A percentile compares a stretch with the other conserved stretches of the same genome.
Evolutionary conservation across 495 filamentous ascomycete species (phyloP).

Genomic region (Astrothelium subdiscretum): DNA sequence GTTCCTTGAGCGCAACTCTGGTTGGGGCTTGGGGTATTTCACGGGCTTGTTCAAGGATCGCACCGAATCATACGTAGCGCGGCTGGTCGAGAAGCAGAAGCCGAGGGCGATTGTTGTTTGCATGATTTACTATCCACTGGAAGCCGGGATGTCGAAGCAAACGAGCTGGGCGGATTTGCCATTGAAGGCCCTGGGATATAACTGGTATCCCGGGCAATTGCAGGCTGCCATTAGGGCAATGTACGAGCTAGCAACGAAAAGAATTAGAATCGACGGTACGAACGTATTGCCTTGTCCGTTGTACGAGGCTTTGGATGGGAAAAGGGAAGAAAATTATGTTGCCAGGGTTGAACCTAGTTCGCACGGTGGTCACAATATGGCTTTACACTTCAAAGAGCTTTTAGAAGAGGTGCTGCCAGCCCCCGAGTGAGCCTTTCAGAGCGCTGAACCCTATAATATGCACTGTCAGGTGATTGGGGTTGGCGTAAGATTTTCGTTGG

Average conservation of each 20-base stretch:
- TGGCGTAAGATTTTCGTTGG: too few species aligned
- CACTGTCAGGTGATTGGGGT: too few species aligned
- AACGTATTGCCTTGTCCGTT: slow-evolving; percentile 21
- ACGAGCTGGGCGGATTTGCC: slow-evolving; percentile 22
- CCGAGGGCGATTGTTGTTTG: slow-evolving; percentile 24
- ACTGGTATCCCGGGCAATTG: slow-evolving; percentile 17
- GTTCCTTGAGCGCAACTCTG: slow-evolving; percentile 17
- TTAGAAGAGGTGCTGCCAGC: too few species aligned
- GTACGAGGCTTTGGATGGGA: slow-evolving; percentile 22
- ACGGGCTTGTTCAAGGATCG: slow-evolving; percentile 16
- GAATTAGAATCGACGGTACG: slow-evolving; percentile 20
- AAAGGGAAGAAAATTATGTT: slow-evolving; percentile 17
- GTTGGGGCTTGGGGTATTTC: slow-evolving; percentile 20
- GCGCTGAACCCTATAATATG: too few species aligned
- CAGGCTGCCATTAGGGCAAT: slow-evolving; percentile 23
- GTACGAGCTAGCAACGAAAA: slow-evolving; percentile 19
- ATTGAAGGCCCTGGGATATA: slow-evolving; percentile 20
- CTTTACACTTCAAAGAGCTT: slow-evolving; percentile 9
- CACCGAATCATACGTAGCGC: slow-evolving; percentile 15
- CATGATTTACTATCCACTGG: slow-evolving; percentile 28
- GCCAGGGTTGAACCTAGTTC: slow-evolving; percentile 24
- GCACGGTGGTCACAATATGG: slow-evolving; percentile 25
- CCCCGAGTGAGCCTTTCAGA: too few species aligned
- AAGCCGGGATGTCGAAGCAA: slow-evolving; percentile 11
- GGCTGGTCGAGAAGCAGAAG: slow-evolving; percentile 16